Conservation (phyloP, 306 rosid genomes). For the Begonia loranthoides region DNA sequence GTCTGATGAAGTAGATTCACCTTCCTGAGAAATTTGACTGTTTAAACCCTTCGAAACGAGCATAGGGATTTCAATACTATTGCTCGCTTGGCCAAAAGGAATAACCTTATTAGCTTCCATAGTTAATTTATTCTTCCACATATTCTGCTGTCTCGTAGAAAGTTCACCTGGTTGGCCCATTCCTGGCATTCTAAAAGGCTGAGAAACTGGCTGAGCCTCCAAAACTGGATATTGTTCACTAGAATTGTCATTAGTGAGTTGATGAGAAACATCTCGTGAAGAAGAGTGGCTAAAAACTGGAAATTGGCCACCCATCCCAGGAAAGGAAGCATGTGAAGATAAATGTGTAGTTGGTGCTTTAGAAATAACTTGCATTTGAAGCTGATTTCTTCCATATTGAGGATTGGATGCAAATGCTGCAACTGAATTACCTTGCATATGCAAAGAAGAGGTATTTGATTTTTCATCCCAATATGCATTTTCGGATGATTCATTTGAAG, state of each 20-base stretch:
- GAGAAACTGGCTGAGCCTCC: slow-evolving; percentile 23
- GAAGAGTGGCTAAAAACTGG: slow-evolving; percentile 15
- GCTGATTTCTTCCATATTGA: slow-evolving; percentile 24
- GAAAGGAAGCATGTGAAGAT: slow-evolving; percentile 20
- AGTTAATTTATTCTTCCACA: slow-evolving; percentile 16
- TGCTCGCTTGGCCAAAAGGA: slow-evolving; percentile 7
- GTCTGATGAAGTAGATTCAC: slow-evolving; percentile 15
- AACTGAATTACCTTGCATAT: slow-evolving; percentile 16
- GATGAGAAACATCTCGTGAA: slow-evolving; percentile 24
- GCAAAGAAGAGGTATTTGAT: slow-evolving; percentile 9
- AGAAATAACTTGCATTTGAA: slow-evolving; percentile 19
- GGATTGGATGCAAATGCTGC: slow-evolving; percentile 23
- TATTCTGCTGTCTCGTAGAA: slow-evolving; percentile 13
- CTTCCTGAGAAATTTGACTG: slow-evolving; percentile 15
- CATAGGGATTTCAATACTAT: slow-evolving; percentile 16
- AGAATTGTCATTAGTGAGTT: slow-evolving; percentile 5
- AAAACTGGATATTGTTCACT: slow-evolving; percentile 25
- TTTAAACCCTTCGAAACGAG: slow-evolving; percentile 12
- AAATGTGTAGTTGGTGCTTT: slow-evolving; percentile 11
- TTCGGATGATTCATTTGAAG: slow-evolving; percentile 21
- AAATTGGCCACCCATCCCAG: slow-evolving; percentile 15
- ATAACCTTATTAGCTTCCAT: slow-evolving; percentile 15
- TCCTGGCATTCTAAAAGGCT: slow-evolving; percentile 15
- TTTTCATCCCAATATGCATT: slow-evolving; percentile 30
- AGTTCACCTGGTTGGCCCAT: slow-evolving; percentile 23